These are phyloP conservation scores for Annulohypoxylon stygium DNA, from an alignment of 495 filamentous ascomycete species.

Conservation along the genomic window DNA sequence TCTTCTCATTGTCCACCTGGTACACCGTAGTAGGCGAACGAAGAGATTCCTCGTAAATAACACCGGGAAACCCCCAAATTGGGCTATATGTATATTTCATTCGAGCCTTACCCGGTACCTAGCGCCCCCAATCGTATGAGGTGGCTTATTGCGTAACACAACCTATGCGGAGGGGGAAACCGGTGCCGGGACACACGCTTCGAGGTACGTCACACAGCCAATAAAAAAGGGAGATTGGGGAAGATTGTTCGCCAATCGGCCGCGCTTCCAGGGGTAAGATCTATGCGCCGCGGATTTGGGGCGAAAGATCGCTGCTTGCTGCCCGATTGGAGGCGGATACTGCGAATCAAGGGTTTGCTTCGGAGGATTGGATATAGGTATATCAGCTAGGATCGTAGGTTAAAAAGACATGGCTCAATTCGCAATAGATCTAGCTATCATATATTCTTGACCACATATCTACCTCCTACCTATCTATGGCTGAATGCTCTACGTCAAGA, in stretches of 20 bases:
- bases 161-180: neutral
- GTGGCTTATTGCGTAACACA: constrained; percentile 9
- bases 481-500: neutral
- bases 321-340: neutral
- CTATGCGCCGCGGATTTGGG: neutral
- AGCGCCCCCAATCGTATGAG: constrained; percentile 1
- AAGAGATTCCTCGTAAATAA: neutral
- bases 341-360: no score
- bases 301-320: constrained; percentile 2
- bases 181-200: constrained; percentile 10
- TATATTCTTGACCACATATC: no score
- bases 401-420: no score
- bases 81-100: constrained; percentile 2
- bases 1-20: neutral
- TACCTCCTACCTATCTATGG: no score
- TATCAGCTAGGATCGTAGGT: no score
- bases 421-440: no score
- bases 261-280: constrained; percentile 7
- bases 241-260: constrained; percentile 18
- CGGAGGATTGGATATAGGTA: no score
- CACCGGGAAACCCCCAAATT: neutral
- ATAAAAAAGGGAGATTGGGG: constrained; percentile 11
- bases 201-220: constrained; percentile 16
- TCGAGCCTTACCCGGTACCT: neutral
- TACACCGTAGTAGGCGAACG: neutral